phyloP scores from a whole-genome alignment of 441 rosid genomes.

The Codiaeum variegatum region DNA sequence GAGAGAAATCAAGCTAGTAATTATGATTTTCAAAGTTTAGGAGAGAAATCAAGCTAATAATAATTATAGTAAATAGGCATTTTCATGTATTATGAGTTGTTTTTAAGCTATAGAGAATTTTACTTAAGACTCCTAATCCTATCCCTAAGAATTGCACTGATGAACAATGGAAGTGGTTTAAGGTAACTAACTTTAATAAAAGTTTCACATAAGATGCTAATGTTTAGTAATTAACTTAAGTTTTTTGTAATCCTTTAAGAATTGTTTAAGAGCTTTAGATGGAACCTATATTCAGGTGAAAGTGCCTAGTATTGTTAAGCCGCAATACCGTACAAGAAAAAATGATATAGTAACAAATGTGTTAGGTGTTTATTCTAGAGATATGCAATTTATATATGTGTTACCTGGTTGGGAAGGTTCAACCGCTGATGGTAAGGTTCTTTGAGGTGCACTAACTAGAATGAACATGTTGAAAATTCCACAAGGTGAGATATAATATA shows the following conservation, averaged over 20 bases:
- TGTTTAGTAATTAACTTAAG: no score
- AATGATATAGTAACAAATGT: not conserved
- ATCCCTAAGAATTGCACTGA: not conserved
- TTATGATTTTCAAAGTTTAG: not conserved
- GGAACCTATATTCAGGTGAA: constrained; percentile 7
- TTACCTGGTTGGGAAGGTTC: no score
- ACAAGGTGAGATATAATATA: not conserved
- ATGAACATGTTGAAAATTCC: not conserved
- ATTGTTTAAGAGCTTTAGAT: not conserved
- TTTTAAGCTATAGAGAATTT: not conserved
- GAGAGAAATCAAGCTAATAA: not conserved
- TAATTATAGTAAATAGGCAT: not conserved
- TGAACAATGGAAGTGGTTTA: not conserved
- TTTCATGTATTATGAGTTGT: not conserved
- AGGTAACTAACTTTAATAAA: no score
- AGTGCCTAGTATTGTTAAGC: not conserved
- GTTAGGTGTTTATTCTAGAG: not conserved
- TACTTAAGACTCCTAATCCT: not conserved
- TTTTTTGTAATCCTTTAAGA: not conserved
- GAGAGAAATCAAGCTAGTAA: not conserved
- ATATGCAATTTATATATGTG: constrained; percentile 2
- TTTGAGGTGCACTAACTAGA: no score
- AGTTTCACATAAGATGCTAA: no score
- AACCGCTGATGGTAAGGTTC: no score
- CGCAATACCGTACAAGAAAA: not conserved